These are phyloP conservation scores for Limnomonas spitsbergensis DNA, from an alignment of 139 green algal species.

Conservation along the genomic window DNA sequence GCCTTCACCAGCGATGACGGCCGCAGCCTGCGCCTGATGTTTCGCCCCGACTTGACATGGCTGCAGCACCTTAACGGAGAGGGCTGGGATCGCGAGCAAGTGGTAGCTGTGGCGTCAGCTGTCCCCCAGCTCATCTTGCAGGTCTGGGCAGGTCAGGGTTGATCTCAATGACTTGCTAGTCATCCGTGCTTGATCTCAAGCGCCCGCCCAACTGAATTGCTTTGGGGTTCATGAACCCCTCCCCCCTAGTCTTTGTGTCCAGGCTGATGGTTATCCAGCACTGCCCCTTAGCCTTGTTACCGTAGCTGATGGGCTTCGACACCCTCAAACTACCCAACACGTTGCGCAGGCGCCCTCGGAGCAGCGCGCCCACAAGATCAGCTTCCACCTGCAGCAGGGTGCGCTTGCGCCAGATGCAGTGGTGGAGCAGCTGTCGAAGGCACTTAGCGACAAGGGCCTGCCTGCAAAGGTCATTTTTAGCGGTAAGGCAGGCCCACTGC, in stretches of 20 bases:
- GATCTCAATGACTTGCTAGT: neutral
- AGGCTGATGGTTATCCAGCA: neutral
- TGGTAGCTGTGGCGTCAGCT: slow-evolving; percentile 30
- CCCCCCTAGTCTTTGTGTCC: neutral
- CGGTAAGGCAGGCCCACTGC: slow-evolving; percentile 35
- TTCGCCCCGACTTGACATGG: too few species aligned
- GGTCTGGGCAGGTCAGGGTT: slow-evolving; percentile 19
- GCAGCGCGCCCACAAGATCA: slow-evolving; percentile 90
- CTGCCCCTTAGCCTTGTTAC: neutral
- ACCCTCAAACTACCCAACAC: neutral
- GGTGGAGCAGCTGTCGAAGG: slow-evolving; percentile 34
- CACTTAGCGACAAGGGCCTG: slow-evolving; percentile 29
- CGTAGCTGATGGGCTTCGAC: neutral
- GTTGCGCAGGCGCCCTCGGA: slow-evolving; percentile 68
- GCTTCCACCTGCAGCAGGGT: slow-evolving; percentile 59
- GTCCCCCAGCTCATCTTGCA: slow-evolving; percentile 47
- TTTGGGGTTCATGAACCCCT: too few species aligned
- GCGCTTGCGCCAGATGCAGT: slow-evolving; percentile 30
- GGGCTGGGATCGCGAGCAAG: slow-evolving; percentile 53
- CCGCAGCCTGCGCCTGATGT: too few species aligned
- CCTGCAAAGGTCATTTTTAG: slow-evolving; percentile 78
- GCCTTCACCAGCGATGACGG: too few species aligned
- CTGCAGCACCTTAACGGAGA: slow-evolving; percentile 34
- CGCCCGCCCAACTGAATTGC: neutral
- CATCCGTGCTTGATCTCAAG: neutral